phyloP scores from a whole-genome alignment of 306 rosid genomes.

The Senna tora region DNA sequence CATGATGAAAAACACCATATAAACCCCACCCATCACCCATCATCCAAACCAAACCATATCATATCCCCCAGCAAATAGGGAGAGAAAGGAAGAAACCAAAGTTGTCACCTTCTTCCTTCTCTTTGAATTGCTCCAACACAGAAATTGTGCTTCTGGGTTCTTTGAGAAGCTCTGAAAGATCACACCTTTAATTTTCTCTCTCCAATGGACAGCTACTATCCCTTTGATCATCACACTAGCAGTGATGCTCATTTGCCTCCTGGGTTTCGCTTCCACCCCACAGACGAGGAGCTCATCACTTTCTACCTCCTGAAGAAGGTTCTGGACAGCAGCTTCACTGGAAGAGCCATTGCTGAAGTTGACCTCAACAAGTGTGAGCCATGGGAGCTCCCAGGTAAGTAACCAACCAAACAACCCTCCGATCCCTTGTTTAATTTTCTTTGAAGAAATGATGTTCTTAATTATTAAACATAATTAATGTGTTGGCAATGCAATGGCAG shows the following conservation, averaged over 20 bases:
- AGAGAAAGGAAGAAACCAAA: slow-evolving; percentile 9
- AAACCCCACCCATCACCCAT: slow-evolving; percentile 30
- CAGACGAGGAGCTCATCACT: slow-evolving; percentile 91
- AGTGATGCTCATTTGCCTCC: slow-evolving; percentile 66
- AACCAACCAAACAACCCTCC: no score
- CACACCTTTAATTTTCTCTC: no score
- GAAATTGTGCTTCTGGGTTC: slow-evolving; percentile 30
- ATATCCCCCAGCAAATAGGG: slow-evolving; percentile 4
- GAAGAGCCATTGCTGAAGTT: slow-evolving; percentile 91
- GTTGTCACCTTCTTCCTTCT: slow-evolving; percentile 16
- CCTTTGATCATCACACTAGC: no score
- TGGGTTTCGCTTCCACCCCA: slow-evolving; percentile 94
- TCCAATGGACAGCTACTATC: no score
- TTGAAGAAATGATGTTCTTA: no score
- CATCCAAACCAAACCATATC: slow-evolving; percentile 25
- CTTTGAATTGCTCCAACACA: no score
- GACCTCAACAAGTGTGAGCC: slow-evolving; percentile 99
- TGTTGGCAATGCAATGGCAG: no score
- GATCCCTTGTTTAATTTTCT: no score
- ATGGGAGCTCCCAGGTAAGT: slow-evolving; percentile 97
- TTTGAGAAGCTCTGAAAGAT: no score
- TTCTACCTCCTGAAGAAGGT: slow-evolving; percentile 93
- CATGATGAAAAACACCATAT: slow-evolving; percentile 41
- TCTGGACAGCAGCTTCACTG: slow-evolving; percentile 67
- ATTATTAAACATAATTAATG: no score